These are phyloP conservation scores for Colletotrichum falcatum DNA, from an alignment of 2,329 filamentous ascomycete species.

Conservation along the genomic window DNA sequence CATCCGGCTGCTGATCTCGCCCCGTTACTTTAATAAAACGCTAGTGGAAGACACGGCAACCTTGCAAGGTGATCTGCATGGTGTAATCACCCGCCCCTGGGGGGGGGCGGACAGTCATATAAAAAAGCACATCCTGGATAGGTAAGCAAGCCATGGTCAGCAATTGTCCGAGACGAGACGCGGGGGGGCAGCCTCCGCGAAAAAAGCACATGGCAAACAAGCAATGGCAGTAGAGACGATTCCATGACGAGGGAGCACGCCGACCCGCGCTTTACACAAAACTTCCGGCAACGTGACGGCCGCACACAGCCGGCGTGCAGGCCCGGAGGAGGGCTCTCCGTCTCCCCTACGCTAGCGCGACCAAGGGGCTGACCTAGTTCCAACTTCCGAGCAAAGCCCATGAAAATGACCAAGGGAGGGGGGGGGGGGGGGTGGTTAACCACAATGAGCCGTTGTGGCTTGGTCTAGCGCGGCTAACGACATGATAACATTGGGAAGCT, in stretches of 20 bases:
- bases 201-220: background rate
- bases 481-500: background rate
- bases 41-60: background rate
- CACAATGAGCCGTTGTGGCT: constrained; percentile 25
- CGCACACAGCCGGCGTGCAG: constrained; percentile 9
- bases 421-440: background rate
- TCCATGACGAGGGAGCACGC: background rate
- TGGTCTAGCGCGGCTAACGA: constrained; percentile 1
- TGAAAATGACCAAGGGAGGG: background rate
- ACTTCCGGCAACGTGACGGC: background rate
- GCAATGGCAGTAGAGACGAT: background rate
- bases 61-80: background rate
- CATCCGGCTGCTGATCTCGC: background rate
- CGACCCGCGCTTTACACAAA: no score
- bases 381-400: background rate
- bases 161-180: background rate
- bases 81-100: background rate
- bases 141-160: background rate
- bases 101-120: no score
- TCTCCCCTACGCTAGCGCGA: background rate
- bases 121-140: no score
- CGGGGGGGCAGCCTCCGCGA: no score
- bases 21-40: background rate
- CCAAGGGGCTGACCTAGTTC: background rate
- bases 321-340: background rate